Evolutionary conservation across 768 basidiomycete species (phyloP).

Genomic region (Psilocybe subaeruginosa): DNA sequence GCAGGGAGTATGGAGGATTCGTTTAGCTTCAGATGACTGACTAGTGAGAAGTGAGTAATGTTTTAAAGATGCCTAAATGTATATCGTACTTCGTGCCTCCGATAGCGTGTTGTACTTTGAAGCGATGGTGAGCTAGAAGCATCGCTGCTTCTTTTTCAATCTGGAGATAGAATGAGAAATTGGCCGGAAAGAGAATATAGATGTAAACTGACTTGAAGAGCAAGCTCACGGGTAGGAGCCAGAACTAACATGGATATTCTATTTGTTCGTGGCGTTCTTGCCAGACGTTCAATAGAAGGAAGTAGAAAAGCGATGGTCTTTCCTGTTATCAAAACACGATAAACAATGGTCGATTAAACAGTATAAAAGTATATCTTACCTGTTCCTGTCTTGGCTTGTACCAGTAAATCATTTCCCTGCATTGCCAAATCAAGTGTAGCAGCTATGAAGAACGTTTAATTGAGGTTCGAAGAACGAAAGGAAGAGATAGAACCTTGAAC

Average conservation of each 20-base stretch:
- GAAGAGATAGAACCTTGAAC: slow-evolving; percentile 40
- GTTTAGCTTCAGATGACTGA: slow-evolving; percentile 20
- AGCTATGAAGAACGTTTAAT: slow-evolving; percentile 22
- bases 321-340: slow-evolving; percentile 31
- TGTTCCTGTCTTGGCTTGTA: slow-evolving; percentile 63
- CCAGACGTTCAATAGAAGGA: slow-evolving; percentile 72
- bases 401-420: slow-evolving; percentile 47
- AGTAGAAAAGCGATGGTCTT: slow-evolving; percentile 79
- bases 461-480: not conserved
- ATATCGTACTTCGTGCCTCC: slow-evolving; percentile 54
- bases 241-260: slow-evolving; percentile 64
- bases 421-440: slow-evolving; percentile 43
- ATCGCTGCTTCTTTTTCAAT: slow-evolving; percentile 65
- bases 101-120: slow-evolving; percentile 51
- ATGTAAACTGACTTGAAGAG: slow-evolving; percentile 58
- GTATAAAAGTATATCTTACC: slow-evolving; percentile 36
- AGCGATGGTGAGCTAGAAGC: slow-evolving; percentile 42
- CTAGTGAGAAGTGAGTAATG: slow-evolving; percentile 9
- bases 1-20: slow-evolving; percentile 29
- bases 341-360: not conserved
- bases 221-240: slow-evolving; percentile 76
- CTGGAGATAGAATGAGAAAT: slow-evolving; percentile 28
- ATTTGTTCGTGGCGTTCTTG: slow-evolving; percentile 33
- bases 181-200: slow-evolving; percentile 35
- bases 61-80: not conserved